Conservation (phyloP, 345 rosid species). For the Murraya koenigii region DNA sequence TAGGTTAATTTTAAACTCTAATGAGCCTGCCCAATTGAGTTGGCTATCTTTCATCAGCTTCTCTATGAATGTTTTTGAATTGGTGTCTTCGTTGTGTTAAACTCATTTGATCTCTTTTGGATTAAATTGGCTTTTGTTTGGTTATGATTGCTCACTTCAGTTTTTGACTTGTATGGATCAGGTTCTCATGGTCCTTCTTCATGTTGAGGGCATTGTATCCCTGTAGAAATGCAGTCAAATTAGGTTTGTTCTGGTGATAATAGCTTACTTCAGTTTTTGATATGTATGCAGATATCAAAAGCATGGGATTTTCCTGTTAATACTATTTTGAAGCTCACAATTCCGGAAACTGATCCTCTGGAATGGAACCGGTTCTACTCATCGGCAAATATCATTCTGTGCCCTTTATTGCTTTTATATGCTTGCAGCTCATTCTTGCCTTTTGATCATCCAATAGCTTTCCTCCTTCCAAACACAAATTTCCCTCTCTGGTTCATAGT, state of each 20-base stretch:
- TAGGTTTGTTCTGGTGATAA: neutral
- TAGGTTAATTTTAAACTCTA: neutral
- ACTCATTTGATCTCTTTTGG: neutral
- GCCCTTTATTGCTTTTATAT: conserved; percentile 81
- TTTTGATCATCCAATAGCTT: conserved; percentile 69
- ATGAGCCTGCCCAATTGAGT: neutral
- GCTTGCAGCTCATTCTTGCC: conserved; percentile 79
- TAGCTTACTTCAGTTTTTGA: conserved; percentile 8
- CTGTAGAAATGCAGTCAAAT: neutral
- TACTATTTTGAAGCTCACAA: conserved; percentile 67
- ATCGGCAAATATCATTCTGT: conserved; percentile 74
- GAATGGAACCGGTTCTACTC: conserved; percentile 75
- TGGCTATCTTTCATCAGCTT: neutral
- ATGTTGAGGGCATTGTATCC: neutral
- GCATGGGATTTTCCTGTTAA: conserved; percentile 74
- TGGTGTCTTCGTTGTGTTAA: neutral
- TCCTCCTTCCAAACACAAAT: conserved; percentile 69
- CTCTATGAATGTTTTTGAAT: neutral
- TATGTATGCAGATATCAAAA: conserved; percentile 56
- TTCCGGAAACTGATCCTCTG: conserved; percentile 73
- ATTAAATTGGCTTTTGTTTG: neutral
- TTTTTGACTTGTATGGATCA: conserved; percentile 10
- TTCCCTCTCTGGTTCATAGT: conserved; percentile 82
- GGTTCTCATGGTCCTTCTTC: neutral
- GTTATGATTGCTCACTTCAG: neutral